phyloP scores from a whole-genome alignment of 192 early-diverging fungal genomes.

The Coemansia sp. region DNA sequence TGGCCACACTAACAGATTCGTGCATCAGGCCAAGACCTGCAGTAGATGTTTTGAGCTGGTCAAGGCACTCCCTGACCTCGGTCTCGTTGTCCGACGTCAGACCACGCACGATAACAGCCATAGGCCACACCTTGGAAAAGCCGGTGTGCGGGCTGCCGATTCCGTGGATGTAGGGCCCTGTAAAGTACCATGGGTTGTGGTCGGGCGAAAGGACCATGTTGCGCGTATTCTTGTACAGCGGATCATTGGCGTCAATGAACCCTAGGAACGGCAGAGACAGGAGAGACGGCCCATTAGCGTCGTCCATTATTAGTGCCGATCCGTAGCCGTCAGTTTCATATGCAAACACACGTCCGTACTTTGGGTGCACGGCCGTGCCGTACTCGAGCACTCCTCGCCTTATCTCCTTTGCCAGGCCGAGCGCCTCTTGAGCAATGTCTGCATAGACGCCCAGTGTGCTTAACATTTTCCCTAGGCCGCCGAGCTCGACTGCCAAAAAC shows the following conservation, averaged over 20 bases:
- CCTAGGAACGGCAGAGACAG: conserved; percentile 65
- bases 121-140: conserved; percentile 68
- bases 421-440: conserved; percentile 45
- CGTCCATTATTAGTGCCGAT: conserved; percentile 66
- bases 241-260: conserved; percentile 55
- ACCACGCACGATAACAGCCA: conserved; percentile 61
- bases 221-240: conserved; percentile 63
- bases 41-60: conserved; percentile 57
- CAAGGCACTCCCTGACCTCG: conserved; percentile 61
- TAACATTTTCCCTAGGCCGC: conserved; percentile 52
- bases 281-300: conserved; percentile 69
- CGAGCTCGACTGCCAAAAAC: conserved; percentile 63
- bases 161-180: conserved; percentile 56
- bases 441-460: conserved; percentile 20
- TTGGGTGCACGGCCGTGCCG: conserved; percentile 57
- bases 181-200: conserved; percentile 69
- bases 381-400: conserved; percentile 56
- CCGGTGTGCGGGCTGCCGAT: conserved; percentile 68
- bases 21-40: conserved; percentile 66
- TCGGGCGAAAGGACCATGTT: conserved; percentile 59
- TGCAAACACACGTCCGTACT: conserved; percentile 62
- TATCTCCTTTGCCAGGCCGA: conserved; percentile 52
- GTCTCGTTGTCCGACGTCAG: conserved; percentile 53
- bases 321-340: conserved; percentile 78
- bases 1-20: conserved; percentile 61